These are phyloP conservation scores for Alloteropsis semialata DNA, from an alignment of 176 grass and related monocot genomes.

Conservation along the genomic window DNA sequence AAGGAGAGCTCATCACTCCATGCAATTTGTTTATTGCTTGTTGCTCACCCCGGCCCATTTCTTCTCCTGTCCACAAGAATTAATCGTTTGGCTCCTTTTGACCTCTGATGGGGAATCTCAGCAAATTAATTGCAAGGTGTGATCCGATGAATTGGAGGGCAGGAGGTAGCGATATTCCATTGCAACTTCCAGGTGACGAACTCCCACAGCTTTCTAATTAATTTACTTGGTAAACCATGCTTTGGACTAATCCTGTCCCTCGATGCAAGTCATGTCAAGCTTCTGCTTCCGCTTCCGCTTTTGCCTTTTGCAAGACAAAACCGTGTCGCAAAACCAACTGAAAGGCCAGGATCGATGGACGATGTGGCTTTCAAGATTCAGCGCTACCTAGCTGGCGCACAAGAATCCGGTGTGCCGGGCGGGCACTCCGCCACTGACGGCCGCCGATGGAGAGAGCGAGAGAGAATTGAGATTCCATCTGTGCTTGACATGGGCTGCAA, in stretches of 20 bases:
- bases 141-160: not conserved
- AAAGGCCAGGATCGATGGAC: not conserved
- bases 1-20: not conserved
- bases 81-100: not conserved
- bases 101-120: not conserved
- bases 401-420: not conserved
- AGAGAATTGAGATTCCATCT: not conserved
- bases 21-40: not conserved
- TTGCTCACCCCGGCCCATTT: not conserved
- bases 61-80: not conserved
- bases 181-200: not conserved
- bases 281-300: no score
- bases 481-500: not conserved
- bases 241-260: not conserved
- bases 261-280: not conserved
- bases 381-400: not conserved
- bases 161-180: not conserved
- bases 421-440: not conserved
- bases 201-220: not conserved
- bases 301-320: slow-evolving; percentile 28
- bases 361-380: slow-evolving; percentile 16
- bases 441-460: not conserved
- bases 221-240: not conserved
- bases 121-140: not conserved
- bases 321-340: slow-evolving; percentile 1